Base-by-base conservation (phyloP, 768 basidiomycete species). In the Trichaptum fuscoviolaceum region DNA sequence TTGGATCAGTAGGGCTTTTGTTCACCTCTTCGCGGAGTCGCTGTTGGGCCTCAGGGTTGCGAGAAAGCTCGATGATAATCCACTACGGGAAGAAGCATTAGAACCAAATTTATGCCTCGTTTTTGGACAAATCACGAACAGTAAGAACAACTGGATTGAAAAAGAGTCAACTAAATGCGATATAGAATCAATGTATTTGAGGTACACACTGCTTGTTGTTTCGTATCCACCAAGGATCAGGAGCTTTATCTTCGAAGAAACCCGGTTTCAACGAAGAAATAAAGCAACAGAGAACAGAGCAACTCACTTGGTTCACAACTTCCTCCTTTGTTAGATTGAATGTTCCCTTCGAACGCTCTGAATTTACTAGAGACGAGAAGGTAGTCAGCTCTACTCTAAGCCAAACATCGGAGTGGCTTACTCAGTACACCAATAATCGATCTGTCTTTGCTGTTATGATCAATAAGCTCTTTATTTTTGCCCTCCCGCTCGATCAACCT, bases 211-310 rank as follows among this genome's bases (percentile, higher is more conserved):
- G 0, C 80, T 79, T 2, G 84, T 86, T 4, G 85, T 85, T 73
- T 85, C 85, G 63, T 86, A 86, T 52, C 84, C 87, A 20, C 87
- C 87, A 35, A 86, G 87, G 61, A 88, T 85, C 58, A 85, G 78
- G 15, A 85, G 86, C 63, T 87, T 83, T 84, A 88, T 85, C 68
- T 88, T 86, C 10, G 85, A 80, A 23, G 85, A 80, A 26, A 87
- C 73, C 63, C 84, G 77, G 24, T 84, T 82, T 64, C 35, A 30
- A 30, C 30, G 30, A 15, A 23, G 26, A n/a, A 20, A 15, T 8
- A 65, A 15, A 58, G 26, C 2, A 42, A 20, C 58, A 2, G 59
- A 2, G 6, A 3, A 25, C 20, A 35, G 63, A 23, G 3, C 24
- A 12, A 64, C 62, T 7, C 57, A 78, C 75, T 67, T 77, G 78